Conservation (phyloP, 441 rosid genomes). For the Euphorbia schlechtendalii region DNA sequence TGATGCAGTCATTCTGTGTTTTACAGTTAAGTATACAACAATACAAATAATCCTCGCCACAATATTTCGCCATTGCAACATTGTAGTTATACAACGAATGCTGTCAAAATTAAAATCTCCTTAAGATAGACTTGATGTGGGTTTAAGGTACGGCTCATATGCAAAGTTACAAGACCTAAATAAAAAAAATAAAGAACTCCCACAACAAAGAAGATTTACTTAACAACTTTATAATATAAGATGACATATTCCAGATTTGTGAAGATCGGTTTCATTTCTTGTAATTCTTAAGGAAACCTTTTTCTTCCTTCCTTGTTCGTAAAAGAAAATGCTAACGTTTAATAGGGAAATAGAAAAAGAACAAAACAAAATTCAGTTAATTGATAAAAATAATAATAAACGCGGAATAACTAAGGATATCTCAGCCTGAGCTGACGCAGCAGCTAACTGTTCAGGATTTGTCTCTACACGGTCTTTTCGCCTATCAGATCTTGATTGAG, state of each 20-base stretch:
- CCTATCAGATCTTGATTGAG: conserved; percentile 92
- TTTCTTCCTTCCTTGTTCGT: background rate
- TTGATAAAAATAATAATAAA: background rate
- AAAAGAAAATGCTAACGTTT: background rate
- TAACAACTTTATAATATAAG: background rate
- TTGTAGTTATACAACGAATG: background rate
- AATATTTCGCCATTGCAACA: background rate
- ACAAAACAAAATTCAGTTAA: too few species aligned
- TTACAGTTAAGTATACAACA: conserved; percentile 40
- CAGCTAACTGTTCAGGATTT: conserved; percentile 95
- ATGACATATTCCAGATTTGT: conserved; percentile 3
- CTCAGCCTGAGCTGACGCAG: conserved; percentile 96
- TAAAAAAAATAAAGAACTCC: background rate
- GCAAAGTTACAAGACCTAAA: background rate
- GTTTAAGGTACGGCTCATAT: background rate
- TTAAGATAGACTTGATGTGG: too few species aligned
- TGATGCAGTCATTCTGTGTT: conserved; percentile 78
- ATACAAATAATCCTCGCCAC: background rate
- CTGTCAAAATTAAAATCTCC: too few species aligned
- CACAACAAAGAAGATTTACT: background rate
- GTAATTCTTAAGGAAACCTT: background rate
- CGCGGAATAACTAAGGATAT: conserved; percentile 57
- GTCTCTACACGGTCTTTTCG: conserved; percentile 94
- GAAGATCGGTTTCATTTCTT: background rate
- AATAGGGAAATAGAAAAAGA: background rate